Evolutionary conservation across 192 early-diverging fungal genomes (phyloP).

Genomic region (Dissophora ornata): DNA sequence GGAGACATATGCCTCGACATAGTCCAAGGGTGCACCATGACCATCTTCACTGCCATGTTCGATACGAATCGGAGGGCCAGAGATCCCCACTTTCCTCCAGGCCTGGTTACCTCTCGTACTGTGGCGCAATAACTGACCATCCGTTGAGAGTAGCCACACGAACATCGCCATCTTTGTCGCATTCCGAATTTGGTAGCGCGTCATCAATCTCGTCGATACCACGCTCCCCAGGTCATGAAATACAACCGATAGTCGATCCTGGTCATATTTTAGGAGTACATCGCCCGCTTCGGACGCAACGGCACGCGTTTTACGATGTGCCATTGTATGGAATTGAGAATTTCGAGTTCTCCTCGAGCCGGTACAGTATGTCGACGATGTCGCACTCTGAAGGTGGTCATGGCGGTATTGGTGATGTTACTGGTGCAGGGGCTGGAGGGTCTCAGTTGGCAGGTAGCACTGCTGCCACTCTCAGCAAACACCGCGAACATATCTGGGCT

Average conservation of each 20-base stretch:
- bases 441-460: too few relatives aligned
- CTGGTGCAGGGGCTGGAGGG: too few relatives aligned
- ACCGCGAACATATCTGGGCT: constrained; percentile 26
- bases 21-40: too few relatives aligned
- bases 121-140: too few relatives aligned
- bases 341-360: constrained; percentile 6
- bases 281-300: neutral
- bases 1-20: too few relatives aligned
- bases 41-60: too few relatives aligned
- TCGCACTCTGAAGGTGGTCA: too few relatives aligned
- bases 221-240: constrained; percentile 9
- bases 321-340: constrained; percentile 33
- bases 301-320: neutral
- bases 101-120: too few relatives aligned
- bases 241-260: neutral
- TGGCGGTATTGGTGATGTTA: too few relatives aligned
- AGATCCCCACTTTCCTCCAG: too few relatives aligned
- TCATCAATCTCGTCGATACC: neutral
- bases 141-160: neutral
- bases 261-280: neutral
- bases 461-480: neutral
- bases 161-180: neutral
- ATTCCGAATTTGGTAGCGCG: neutral
- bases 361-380: neutral
- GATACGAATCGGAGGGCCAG: too few relatives aligned